Evolutionary conservation across 176 grass and related monocot species (phyloP).

Genomic region (Carex scoparia): DNA sequence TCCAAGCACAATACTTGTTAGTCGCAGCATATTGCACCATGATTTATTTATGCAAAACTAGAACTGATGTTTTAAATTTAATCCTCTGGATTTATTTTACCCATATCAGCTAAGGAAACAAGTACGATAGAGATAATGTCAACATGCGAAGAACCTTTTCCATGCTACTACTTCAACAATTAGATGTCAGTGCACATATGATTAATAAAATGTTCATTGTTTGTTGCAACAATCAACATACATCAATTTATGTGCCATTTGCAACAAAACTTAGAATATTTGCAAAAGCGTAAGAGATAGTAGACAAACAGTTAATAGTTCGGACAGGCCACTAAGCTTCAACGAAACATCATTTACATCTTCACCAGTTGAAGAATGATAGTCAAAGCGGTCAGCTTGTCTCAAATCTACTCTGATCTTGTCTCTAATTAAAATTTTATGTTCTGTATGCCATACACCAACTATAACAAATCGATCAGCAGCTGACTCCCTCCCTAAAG

Average conservation of each 20-base stretch:
- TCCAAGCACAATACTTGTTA: too few species aligned
- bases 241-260: neutral
- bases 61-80: too few species aligned
- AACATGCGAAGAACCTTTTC: neutral
- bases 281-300: neutral
- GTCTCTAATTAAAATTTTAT: slow-evolving; percentile 44
- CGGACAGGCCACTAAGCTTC: slow-evolving; percentile 36
- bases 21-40: too few species aligned
- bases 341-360: slow-evolving; percentile 52
- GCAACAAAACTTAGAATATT: neutral
- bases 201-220: neutral
- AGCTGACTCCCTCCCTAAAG: slow-evolving; percentile 49
- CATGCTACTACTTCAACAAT: neutral
- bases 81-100: too few species aligned
- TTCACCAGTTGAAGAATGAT: slow-evolving; percentile 44
- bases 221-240: neutral
- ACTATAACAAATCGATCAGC: slow-evolving; percentile 44
- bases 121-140: neutral
- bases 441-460: slow-evolving; percentile 41
- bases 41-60: neutral
- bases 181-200: neutral
- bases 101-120: neutral
- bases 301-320: slow-evolving; percentile 45
- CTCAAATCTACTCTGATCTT: slow-evolving; percentile 45
- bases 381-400: slow-evolving; percentile 48